These are phyloP conservation scores for Fomitopsis palustris DNA, from an alignment of 1,284 basidiomycete genomes.

Conservation along the genomic window DNA sequence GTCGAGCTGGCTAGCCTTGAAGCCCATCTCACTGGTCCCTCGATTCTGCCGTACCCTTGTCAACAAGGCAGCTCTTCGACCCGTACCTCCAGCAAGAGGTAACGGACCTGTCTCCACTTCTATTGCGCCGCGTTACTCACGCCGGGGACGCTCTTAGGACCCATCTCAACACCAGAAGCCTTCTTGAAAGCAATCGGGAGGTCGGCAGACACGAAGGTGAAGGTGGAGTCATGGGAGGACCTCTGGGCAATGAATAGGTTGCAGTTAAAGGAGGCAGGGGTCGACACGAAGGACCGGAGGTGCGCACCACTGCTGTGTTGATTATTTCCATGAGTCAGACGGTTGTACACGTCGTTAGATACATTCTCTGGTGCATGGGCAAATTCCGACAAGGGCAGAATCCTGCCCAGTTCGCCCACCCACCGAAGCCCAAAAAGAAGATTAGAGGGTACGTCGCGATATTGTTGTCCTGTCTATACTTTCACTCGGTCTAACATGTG, in stretches of 20 bases:
- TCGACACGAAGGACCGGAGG: slow-evolving; percentile 67
- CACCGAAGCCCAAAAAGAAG: slow-evolving; percentile 65
- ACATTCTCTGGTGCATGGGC: slow-evolving; percentile 80
- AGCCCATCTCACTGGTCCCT: background rate
- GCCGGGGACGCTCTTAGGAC: slow-evolving; percentile 25
- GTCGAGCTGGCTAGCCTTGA: slow-evolving; percentile 2
- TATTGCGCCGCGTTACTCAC: slow-evolving; percentile 12
- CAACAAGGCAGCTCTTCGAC: slow-evolving; percentile 35
- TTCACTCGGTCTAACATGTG: too few species aligned
- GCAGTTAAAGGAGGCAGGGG: slow-evolving; percentile 60
- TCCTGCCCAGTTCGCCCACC: slow-evolving; percentile 59
- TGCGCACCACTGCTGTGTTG: slow-evolving; percentile 25
- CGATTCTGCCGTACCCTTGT: slow-evolving; percentile 34
- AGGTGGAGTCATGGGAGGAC: slow-evolving; percentile 57
- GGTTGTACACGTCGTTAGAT: slow-evolving; percentile 39
- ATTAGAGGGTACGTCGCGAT: slow-evolving; percentile 67
- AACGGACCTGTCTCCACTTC: slow-evolving; percentile 10
- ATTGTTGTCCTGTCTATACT: too few species aligned
- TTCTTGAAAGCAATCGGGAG: slow-evolving; percentile 76
- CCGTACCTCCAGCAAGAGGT: slow-evolving; percentile 29
- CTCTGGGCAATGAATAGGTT: slow-evolving; percentile 61
- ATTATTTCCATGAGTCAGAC: background rate
- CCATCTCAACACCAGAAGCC: slow-evolving; percentile 47
- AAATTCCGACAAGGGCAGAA: slow-evolving; percentile 63
- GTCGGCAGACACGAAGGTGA: slow-evolving; percentile 57